These are phyloP conservation scores for Tagetes patula DNA, from an alignment of 129 eudicot genomes.

Conservation along the genomic window DNA sequence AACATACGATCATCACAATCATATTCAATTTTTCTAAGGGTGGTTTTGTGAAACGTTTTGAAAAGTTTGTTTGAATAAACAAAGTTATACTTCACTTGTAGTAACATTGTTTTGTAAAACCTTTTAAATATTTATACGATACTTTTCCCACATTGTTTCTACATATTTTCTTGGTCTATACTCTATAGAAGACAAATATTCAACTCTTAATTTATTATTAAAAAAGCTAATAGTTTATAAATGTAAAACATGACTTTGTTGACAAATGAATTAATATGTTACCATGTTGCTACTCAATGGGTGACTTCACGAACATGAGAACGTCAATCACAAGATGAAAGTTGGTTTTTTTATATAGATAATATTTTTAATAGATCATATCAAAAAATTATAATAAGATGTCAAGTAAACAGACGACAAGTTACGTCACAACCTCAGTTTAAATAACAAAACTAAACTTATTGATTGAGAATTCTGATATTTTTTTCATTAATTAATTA, in stretches of 20 bases:
- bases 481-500: neutral
- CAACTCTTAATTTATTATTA: neutral
- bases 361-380: no score
- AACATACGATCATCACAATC: no score
- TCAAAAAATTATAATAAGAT: no score
- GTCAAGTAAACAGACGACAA: no score
- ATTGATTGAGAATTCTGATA: neutral
- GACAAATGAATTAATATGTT: neutral
- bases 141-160: neutral
- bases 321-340: neutral
- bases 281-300: neutral
- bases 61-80: no score
- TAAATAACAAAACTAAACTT: neutral
- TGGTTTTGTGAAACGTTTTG: no score
- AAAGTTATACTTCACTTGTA: no score
- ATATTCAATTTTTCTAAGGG: no score
- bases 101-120: neutral
- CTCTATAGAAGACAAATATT: neutral
- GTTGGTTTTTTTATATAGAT: neutral
- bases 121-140: neutral
- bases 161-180: neutral
- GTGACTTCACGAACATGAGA: slow-evolving; percentile 3
- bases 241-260: slow-evolving; percentile 3
- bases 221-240: neutral
- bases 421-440: no score